Conservation (phyloP, 2,329 filamentous ascomycete species). For the Colletotrichum sp. region DNA sequence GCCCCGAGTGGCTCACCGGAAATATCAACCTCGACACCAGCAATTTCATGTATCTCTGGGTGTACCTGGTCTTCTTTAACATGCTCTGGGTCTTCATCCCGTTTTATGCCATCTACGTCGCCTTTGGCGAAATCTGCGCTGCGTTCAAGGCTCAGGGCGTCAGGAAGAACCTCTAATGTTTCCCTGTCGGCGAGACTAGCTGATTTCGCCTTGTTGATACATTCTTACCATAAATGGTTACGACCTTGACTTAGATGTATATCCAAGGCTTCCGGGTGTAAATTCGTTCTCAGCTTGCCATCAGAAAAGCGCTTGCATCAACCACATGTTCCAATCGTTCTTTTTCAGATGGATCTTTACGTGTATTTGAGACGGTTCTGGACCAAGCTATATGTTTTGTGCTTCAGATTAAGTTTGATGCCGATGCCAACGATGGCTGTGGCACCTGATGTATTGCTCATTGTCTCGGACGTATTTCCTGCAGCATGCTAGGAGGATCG, state of each 20-base stretch:
- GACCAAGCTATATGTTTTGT: background rate
- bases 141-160: constrained; percentile 48
- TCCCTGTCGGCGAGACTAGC: background rate
- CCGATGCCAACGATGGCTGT: background rate
- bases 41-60: constrained; percentile 73
- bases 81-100: constrained; percentile 71
- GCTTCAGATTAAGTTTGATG: background rate
- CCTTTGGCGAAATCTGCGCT: constrained; percentile 57
- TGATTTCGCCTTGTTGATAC: background rate
- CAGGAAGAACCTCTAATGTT: constrained; percentile 31
- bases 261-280: background rate
- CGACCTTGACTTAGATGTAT: background rate
- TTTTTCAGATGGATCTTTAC: background rate
- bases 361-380: background rate
- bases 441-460: background rate
- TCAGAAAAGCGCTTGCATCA: background rate
- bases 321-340: background rate
- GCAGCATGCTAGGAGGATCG: background rate
- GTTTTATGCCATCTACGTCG: constrained; percentile 61
- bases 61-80: constrained; percentile 74
- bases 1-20: constrained; percentile 70
- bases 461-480: background rate
- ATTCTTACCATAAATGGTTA: background rate
- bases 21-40: constrained; percentile 67
- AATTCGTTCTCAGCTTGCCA: background rate